A percentile compares a stretch with the other conserved stretches of the same genome.
These are phyloP conservation scores for Diddensiella transvaalensis DNA, from an alignment of 805 yeast species.

Conservation along the genomic window DNA sequence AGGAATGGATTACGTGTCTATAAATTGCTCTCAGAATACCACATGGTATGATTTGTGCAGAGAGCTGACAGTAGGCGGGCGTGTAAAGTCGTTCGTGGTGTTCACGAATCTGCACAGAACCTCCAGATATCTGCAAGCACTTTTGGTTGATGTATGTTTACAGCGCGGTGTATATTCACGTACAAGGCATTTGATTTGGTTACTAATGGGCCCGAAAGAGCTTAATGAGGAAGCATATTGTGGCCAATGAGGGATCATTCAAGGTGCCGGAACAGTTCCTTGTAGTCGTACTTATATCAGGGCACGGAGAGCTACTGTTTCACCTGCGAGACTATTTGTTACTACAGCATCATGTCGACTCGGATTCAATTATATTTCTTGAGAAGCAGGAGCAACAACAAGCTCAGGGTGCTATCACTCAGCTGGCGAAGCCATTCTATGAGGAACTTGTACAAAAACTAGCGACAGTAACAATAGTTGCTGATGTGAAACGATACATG, in stretches of 20 bases:
- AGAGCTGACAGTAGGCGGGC: neutral
- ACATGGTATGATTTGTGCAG: constrained; percentile 6
- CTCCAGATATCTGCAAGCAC: constrained; percentile 7
- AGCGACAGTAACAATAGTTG: constrained; percentile 37
- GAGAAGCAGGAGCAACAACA: neutral
- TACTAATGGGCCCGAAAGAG: neutral
- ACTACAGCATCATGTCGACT: constrained; percentile 11
- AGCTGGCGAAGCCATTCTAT: neutral
- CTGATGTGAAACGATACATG: constrained; percentile 52
- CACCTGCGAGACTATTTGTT: constrained; percentile 18
- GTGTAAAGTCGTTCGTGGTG: constrained; percentile 3
- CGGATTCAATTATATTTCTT: neutral
- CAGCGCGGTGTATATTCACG: no score
- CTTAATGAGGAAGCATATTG: neutral
- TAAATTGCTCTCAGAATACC: constrained; percentile 8
- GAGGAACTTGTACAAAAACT: neutral
- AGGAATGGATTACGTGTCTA: no score
- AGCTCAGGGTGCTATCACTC: neutral
- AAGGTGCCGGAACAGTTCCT: constrained; percentile 10
- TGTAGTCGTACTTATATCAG: constrained; percentile 7
- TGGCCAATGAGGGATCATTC: neutral
- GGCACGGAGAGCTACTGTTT: constrained; percentile 7
- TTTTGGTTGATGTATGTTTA: constrained; percentile 4
- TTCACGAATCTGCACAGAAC: constrained; percentile 2
- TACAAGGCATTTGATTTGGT: neutral